These are phyloP conservation scores for Tilletia setariae DNA, from an alignment of 1,284 basidiomycete genomes.

Conservation along the genomic window DNA sequence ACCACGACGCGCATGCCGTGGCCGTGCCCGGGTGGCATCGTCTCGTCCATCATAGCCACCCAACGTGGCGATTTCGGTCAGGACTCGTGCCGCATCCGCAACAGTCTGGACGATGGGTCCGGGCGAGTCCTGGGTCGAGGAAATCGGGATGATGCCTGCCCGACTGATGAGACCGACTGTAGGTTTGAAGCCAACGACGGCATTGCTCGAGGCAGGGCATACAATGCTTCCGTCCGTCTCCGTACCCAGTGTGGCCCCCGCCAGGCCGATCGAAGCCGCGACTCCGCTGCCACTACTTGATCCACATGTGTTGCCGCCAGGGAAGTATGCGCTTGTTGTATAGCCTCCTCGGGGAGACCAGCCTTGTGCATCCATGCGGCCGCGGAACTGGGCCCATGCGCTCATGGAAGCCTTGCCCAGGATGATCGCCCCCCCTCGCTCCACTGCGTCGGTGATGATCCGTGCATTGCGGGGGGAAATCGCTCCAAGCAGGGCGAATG, in stretches of 20 bases:
- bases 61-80: slow-evolving; percentile 25
- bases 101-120: slow-evolving; percentile 30
- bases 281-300: slow-evolving; percentile 68
- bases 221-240: slow-evolving; percentile 59
- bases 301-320: slow-evolving; percentile 64
- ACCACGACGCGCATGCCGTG: slow-evolving; percentile 18
- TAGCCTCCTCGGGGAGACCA: slow-evolving; percentile 70
- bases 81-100: slow-evolving; percentile 29
- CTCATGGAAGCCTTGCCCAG: slow-evolving; percentile 57
- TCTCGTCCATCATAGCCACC: slow-evolving; percentile 27
- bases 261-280: slow-evolving; percentile 64
- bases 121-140: slow-evolving; percentile 28
- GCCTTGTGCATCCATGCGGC: slow-evolving; percentile 61
- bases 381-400: slow-evolving; percentile 58
- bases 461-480: slow-evolving; percentile 66
- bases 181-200: slow-evolving; percentile 35
- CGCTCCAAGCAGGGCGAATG: slow-evolving; percentile 57
- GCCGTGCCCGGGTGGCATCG: slow-evolving; percentile 25
- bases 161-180: slow-evolving; percentile 32
- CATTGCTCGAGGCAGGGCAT: slow-evolving; percentile 31
- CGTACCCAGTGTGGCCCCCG: slow-evolving; percentile 63
- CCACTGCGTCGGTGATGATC: slow-evolving; percentile 61
- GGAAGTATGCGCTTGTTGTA: slow-evolving; percentile 64
- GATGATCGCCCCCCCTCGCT: slow-evolving; percentile 65
- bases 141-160: slow-evolving; percentile 29